phyloP scores from a whole-genome alignment of 257 asterid species.

The Fraxinus quadrangulata region DNA sequence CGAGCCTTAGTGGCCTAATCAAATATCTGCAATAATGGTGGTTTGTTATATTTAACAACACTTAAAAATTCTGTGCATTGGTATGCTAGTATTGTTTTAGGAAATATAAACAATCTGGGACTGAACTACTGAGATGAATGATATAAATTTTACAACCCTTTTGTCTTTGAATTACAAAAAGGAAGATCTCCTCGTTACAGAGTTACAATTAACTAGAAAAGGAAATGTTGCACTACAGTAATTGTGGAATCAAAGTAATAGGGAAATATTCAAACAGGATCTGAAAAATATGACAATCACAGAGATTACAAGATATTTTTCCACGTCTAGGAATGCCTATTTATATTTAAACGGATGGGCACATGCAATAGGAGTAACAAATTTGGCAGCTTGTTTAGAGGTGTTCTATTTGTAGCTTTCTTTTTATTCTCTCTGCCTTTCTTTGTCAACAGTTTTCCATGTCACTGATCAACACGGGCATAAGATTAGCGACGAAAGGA shows the following conservation, averaged over 20 bases:
- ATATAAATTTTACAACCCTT: too few species aligned
- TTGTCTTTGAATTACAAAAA: neutral
- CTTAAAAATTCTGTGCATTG: neutral
- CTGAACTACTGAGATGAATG: neutral
- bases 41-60: neutral
- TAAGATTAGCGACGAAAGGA: constrained; percentile 65
- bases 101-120: neutral
- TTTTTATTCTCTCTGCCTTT: constrained; percentile 3
- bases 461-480: constrained; percentile 93
- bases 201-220: neutral
- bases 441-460: constrained; percentile 71
- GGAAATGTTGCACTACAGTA: neutral
- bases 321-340: neutral
- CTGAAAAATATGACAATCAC: neutral
- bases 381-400: neutral
- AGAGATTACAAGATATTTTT: neutral
- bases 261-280: neutral
- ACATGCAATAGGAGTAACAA: neutral
- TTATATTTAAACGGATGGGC: neutral
- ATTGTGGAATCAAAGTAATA: too few species aligned
- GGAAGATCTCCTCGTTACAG: neutral
- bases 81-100: neutral
- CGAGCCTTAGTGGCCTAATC: neutral
- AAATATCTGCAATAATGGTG: neutral
- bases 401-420: constrained; percentile 13